Evolutionary conservation across 106 monocot genomes (phyloP), one percentile per base, ranked within the genome.

Genomic region (Iris macrosiphon): DNA sequence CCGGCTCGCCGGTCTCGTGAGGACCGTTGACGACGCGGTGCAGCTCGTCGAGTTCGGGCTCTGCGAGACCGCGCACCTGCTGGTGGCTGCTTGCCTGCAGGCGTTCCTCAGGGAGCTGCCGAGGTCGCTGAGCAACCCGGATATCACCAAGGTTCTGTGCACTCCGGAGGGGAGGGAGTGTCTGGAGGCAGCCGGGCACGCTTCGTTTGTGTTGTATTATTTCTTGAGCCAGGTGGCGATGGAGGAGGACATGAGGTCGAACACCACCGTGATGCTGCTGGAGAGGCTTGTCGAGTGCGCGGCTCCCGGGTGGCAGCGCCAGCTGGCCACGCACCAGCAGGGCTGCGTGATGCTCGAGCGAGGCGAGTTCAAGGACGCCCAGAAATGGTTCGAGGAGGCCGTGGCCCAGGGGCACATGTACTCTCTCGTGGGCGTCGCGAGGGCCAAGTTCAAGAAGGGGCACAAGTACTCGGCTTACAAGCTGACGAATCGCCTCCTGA

Each of bases 291-390:
- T 31, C 1, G 93, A 93, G 43, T 88, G 69, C 39, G 84, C 93
- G 0, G 61, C 55, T 6, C 60, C 66, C n/a, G 80, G 74, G 18
- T 88, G 93, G 93, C 84, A 93, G 63, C 78, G 66, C 47, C 88
- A 81, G 75, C 84, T 88, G 8, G 74, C 84, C 5, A 51, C 88
- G 64, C 93, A 93, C 52, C 93, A 88, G 42, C 25, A 88, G 52
- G 93, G 93, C 0, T 93, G 88, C 28, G 80, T 84, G 4, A 93
- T 93, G 93, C 79, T 93, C 15, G 75, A 84, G 49, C 74, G 93
- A 32, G 84, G 60, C 20, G 93, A 93, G 46, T 88, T 63, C 52
- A 83, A 88, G 72, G 93, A 93, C 26, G 88, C 93, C 7, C 88
- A 88, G 55, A 71, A 55, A 8, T 88, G 74, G 77, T 93, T 93